A percentile compares a stretch with the other conserved stretches of the same genome.
These are phyloP conservation scores for Kwoniella sp. DNA, from an alignment of 768 basidiomycete species.

Conservation along the genomic window DNA sequence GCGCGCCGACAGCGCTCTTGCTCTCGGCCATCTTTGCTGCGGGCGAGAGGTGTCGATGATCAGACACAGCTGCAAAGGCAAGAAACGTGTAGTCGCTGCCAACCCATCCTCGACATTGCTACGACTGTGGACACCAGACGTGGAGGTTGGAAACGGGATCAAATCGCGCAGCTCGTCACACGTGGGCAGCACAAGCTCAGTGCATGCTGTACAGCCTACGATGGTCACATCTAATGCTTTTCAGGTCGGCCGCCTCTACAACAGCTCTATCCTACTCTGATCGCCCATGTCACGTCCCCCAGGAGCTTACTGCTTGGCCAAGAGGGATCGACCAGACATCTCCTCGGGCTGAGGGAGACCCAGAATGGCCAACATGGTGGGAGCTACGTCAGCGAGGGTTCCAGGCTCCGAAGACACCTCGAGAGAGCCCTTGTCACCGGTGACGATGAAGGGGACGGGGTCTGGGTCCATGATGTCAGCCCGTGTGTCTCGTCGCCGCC, in stretches of 20 bases:
- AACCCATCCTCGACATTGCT: not conserved
- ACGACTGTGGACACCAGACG: constrained; percentile 14
- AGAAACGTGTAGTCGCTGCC: too few species aligned
- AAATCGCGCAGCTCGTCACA: not conserved
- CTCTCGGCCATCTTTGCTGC: not conserved
- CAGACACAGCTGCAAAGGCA: too few species aligned
- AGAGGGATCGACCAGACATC: constrained; percentile 62
- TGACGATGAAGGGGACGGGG: constrained; percentile 80
- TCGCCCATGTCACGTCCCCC: too few species aligned
- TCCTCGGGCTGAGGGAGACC: constrained; percentile 67
- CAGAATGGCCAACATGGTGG: constrained; percentile 76
- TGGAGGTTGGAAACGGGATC: constrained; percentile 11
- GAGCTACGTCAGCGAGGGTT: constrained; percentile 84
- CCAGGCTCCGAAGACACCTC: constrained; percentile 60
- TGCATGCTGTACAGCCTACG: too few species aligned
- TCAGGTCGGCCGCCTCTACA: too few species aligned
- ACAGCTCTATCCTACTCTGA: too few species aligned
- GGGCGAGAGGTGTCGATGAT: not conserved
- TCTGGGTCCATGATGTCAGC: constrained; percentile 56
- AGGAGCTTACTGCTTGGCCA: constrained; percentile 47
- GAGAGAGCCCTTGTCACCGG: constrained; percentile 58
- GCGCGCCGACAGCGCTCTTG: too few species aligned
- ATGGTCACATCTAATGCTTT: too few species aligned
- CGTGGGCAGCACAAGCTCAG: not conserved
- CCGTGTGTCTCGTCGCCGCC: not conserved